These are phyloP conservation scores for Fragilaria radians DNA, from an alignment of 108 stramenopile genomes.

Conservation along the genomic window DNA sequence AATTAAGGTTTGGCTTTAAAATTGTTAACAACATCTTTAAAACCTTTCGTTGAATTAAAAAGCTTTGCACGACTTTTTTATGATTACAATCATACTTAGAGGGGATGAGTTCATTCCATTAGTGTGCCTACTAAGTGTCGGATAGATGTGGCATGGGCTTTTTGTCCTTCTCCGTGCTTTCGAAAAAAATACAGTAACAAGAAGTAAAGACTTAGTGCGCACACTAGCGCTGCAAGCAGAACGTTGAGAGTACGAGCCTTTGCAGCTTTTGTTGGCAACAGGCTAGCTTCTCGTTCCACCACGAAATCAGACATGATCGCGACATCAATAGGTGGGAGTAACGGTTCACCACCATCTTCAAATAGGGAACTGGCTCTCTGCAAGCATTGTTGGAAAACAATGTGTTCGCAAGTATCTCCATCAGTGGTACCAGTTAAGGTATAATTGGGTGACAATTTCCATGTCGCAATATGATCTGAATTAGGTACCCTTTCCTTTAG, in stretches of 20 bases:
- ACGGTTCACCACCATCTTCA: background rate
- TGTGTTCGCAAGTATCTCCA: conserved; percentile 3
- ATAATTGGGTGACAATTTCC: background rate
- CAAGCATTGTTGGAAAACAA: conserved; percentile 1
- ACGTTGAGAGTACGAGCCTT: background rate
- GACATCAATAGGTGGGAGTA: background rate
- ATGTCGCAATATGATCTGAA: background rate
- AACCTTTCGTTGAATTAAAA: too few relatives aligned
- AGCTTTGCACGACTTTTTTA: too few relatives aligned
- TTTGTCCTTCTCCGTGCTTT: too few relatives aligned
- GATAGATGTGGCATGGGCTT: too few relatives aligned
- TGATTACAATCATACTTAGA: too few relatives aligned
- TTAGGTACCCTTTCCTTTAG: background rate
- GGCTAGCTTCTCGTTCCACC: conserved; percentile 4
- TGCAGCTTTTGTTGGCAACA: background rate
- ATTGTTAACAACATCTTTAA: too few relatives aligned
- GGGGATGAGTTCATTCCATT: too few relatives aligned
- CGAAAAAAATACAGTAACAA: too few relatives aligned
- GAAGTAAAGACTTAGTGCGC: too few relatives aligned
- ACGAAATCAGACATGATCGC: background rate
- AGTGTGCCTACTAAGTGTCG: too few relatives aligned
- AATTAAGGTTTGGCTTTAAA: too few relatives aligned
- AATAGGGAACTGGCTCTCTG: background rate
- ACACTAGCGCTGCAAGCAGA: too few relatives aligned
- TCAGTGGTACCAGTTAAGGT: background rate